Percentiles rank a stretch among this genome's conserved stretches.
Evolutionary conservation across 768 basidiomycete species (phyloP).

Genomic region (Termitomyces sp.): DNA sequence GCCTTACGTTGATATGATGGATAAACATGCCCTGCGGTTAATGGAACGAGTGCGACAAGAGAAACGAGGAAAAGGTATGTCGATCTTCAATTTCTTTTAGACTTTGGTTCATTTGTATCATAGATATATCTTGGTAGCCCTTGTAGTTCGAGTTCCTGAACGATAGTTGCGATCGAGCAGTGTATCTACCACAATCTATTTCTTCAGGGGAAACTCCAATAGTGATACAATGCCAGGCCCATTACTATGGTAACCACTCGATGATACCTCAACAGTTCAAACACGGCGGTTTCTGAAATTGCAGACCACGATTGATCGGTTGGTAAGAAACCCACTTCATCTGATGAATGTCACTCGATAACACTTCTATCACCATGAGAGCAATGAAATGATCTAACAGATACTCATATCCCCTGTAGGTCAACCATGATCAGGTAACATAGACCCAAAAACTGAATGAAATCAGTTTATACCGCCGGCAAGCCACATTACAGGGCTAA

Average conservation of each 20-base stretch:
- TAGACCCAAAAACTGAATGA: too few species aligned
- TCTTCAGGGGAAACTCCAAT: not conserved
- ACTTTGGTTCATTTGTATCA: not conserved
- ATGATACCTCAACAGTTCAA: not conserved
- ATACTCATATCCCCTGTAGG: not conserved
- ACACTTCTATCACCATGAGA: too few species aligned
- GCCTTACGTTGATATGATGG: slow-evolving; percentile 86
- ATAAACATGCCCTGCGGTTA: slow-evolving; percentile 56
- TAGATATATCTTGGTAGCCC: slow-evolving; percentile 29
- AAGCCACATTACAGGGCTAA: too few species aligned
- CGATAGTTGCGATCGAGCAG: not conserved
- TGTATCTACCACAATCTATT: not conserved
- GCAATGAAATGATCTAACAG: too few species aligned
- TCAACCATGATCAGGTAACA: not conserved
- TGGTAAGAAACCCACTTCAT: too few species aligned
- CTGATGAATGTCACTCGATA: not conserved
- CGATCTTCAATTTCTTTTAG: not conserved
- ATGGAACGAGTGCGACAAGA: slow-evolving; percentile 51
- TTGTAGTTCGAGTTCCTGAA: not conserved
- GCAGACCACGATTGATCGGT: too few species aligned
- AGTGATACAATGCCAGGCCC: not conserved
- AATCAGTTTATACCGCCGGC: too few species aligned
- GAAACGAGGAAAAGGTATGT: slow-evolving; percentile 39
- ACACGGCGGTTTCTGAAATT: not conserved
- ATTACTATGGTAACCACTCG: not conserved